A percentile compares a stretch with the other conserved stretches of the same genome.
Evolutionary conservation across 179 eudicot genomes (phyloP).

Genomic region (Spinacia oleracea): DNA sequence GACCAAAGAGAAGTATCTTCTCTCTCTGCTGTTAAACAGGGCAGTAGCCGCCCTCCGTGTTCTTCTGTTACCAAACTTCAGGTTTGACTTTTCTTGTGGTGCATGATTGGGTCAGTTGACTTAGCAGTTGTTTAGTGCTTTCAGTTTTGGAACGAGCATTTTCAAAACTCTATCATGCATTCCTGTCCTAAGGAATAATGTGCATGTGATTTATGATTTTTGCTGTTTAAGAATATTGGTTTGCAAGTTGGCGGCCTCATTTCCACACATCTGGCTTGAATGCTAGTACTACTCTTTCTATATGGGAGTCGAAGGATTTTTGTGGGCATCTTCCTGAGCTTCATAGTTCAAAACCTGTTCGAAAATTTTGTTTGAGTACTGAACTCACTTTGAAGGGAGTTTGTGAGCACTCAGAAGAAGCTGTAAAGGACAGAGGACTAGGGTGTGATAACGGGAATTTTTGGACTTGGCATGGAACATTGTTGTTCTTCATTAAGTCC

Average conservation of each 20-base stretch:
- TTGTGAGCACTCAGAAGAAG: neutral
- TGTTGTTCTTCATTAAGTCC: neutral
- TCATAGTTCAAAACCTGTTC: neutral
- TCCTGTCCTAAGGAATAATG: too few relatives aligned
- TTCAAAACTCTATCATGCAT: too few relatives aligned
- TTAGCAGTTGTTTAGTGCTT: neutral
- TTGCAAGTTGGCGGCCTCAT: neutral
- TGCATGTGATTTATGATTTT: neutral
- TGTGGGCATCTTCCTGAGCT: neutral
- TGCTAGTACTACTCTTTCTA: neutral
- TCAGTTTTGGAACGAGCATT: too few relatives aligned
- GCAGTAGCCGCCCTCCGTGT: neutral
- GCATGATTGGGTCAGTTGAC: neutral
- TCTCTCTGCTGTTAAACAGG: neutral
- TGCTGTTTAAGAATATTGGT: neutral
- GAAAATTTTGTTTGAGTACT: neutral
- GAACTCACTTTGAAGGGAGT: neutral
- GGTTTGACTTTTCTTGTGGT: constrained; percentile 33
- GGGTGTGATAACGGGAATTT: neutral
- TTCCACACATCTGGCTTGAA: neutral
- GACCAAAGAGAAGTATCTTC: constrained; percentile 8
- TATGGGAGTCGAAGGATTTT: too few relatives aligned
- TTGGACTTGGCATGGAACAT: neutral
- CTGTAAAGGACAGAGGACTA: neutral
- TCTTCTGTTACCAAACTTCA: constrained; percentile 43